Conservation (phyloP, 352 stramenopile species). For the Thraustotheca clavata region DNA sequence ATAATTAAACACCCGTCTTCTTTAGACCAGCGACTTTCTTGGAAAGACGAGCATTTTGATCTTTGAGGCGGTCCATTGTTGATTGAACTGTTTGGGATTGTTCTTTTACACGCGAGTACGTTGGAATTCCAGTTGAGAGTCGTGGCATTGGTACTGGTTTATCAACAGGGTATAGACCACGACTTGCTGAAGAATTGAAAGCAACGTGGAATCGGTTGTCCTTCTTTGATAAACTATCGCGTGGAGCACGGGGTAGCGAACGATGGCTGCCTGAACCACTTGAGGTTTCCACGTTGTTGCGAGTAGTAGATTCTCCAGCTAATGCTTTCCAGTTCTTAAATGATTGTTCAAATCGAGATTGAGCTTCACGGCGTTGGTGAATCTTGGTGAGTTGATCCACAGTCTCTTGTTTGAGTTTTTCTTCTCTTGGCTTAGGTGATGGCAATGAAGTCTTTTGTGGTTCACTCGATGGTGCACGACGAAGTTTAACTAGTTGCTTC, state of each 20-base stretch:
- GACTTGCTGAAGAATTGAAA: conserved; percentile 1
- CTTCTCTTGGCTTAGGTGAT: too few species aligned
- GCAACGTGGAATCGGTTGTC: background rate
- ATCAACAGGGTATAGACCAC: background rate
- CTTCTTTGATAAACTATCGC: background rate
- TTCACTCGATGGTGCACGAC: background rate
- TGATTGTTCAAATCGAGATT: background rate
- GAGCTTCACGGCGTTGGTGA: background rate
- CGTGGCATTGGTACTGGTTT: background rate
- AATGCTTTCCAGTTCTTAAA: background rate
- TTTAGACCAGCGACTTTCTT: background rate
- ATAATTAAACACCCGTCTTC: too few species aligned
- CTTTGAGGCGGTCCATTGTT: background rate
- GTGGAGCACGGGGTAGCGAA: background rate
- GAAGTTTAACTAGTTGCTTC: background rate
- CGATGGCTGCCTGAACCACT: background rate
- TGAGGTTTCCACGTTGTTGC: background rate
- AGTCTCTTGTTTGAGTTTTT: too few species aligned
- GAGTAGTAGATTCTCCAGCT: background rate
- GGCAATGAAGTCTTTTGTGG: too few species aligned
- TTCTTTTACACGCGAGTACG: background rate
- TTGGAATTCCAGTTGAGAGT: background rate
- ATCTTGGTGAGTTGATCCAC: background rate
- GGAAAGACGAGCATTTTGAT: background rate
- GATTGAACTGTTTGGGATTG: background rate